Base-by-base conservation (phyloP, 169 alveolate species). In the Cardiosporidium cionae region DNA sequence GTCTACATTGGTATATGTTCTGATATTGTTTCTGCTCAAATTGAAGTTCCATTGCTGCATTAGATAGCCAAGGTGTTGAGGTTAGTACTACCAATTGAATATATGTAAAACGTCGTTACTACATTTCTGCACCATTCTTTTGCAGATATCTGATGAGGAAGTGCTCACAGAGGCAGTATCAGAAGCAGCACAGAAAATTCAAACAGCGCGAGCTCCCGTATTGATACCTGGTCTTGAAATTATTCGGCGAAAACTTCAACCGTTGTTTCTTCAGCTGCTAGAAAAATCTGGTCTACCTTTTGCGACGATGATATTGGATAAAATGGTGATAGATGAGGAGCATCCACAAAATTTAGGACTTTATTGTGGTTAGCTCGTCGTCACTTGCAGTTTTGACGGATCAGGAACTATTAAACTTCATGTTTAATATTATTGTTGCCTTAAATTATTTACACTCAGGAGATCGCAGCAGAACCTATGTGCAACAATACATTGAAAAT, bases 341-440 rank as follows among this genome's bases (percentile, higher is more conserved):
- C 87, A 81, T 58, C 87, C 86, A n/a, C 84, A 74, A 35, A 74
- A 53, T 52, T 72, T 81, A 35, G 87, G 87, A 52, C 74, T 81
- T 22, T 81, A 81, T 74, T 32, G 44, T 1, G 87, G 87, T 22
- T 35, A 75, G 66, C 74, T 9, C 16, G 58, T n/a, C 9, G n/a
- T n/a, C 16, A n/a, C n/a, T n/a, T n/a, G n/a, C n/a, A n/a, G n/a
- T n/a, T n/a, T n/a, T n/a, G n/a, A n/a, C n/a, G n/a, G n/a, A n/a
- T n/a, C n/a, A n/a, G n/a, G n/a, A n/a, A n/a, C n/a, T n/a, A n/a
- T n/a, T n/a, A n/a, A n/a, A n/a, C n/a, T n/a, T n/a, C n/a, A n/a
- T n/a, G n/a, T n/a, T n/a, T n/a, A n/a, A n/a, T n/a, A n/a, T n/a
- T n/a, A n/a, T n/a, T n/a, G n/a, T n/a, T n/a, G n/a, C n/a, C n/a